Evolutionary conservation across 257 asterid species (phyloP).

Genomic region (Verbena officinalis): DNA sequence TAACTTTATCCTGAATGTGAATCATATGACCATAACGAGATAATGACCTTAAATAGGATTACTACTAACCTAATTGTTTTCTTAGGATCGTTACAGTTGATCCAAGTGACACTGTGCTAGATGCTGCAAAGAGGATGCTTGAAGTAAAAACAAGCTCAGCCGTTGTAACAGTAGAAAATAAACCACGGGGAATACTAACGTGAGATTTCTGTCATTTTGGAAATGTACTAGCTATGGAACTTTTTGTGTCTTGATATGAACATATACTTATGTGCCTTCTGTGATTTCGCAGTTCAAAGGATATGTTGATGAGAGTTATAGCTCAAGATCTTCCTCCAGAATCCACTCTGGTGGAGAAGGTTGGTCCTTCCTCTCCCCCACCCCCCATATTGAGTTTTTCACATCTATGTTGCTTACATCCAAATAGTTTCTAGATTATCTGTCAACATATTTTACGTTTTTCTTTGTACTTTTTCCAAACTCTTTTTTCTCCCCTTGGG

Average conservation of each 20-base stretch:
- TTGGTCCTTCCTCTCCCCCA: conserved; percentile 25
- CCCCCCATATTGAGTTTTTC: no score
- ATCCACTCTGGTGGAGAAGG: conserved; percentile 89
- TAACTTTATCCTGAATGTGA: conserved; percentile 22
- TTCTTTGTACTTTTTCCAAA: neutral
- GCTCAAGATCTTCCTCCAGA: conserved; percentile 91
- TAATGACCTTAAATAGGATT: conserved; percentile 5
- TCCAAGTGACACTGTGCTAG: conserved; percentile 83
- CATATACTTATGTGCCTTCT: conserved; percentile 23
- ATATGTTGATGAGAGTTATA: conserved; percentile 92
- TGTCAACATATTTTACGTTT: neutral
- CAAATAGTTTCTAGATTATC: conserved; percentile 4
- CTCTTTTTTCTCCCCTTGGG: neutral
- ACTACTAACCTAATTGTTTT: conserved; percentile 23
- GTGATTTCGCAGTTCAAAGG: conserved; percentile 69
- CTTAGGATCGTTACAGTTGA: conserved; percentile 68
- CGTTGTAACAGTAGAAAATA: conserved; percentile 76
- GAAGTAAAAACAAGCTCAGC: conserved; percentile 73
- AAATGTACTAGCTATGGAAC: conserved; percentile 17
- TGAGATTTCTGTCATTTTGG: conserved; percentile 39
- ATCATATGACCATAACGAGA: conserved; percentile 17
- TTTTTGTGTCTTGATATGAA: conserved; percentile 6
- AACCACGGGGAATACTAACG: conserved; percentile 89
- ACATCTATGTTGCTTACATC: conserved; percentile 11
- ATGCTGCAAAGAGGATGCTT: conserved; percentile 83